Base-by-base conservation (phyloP, 805 yeast genomes). In the Ogataea methylovora region DNA sequence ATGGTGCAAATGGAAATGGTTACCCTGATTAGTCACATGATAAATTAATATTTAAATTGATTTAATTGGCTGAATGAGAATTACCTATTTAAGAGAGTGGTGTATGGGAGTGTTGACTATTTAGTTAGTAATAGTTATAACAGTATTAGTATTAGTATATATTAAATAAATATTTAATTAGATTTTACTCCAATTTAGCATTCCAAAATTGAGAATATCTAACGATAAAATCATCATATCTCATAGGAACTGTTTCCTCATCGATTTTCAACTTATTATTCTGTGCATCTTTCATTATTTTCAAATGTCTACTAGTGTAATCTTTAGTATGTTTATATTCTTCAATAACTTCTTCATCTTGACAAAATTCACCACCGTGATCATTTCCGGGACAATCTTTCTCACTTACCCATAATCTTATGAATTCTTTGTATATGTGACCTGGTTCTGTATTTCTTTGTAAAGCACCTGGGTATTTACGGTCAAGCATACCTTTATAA, bases 391-490 rank as follows among this genome's bases (percentile, higher is more conserved):
- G 46, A 35, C 61, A 55, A 12, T 48, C 53, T 10, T 40, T 27
- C 21, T 46, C 39, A 2, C 48, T 46, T 8, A 75, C 51, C 92
- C 92, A 82, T 13, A 70, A 51, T 29, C 83, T 57, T 29, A 79
- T 48, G 32, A 69, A 68, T 2, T 74, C 71, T 19, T 75, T 48
- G 45, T 60, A 81, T 2, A 60, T 52, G 41, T 68, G 68, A 1
- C 56, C 61, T 9, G 57, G 51, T 44, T 56, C 76, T 13, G 51
- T 52, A n/a, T 51, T 55, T 6, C 51, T 49, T 17, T 52, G 48
- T 17, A 64, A 32, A 1, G 64, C 54, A 26, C 56, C 50, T 5
- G 52, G 56, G 38, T 79, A 80, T 49, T 79, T 84, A 27, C 66
- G 60, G 17, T 55, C 50, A 26, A 80, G 54, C 1, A 71, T 47